A percentile compares a stretch with the other conserved stretches of the same genome.
Evolutionary conservation across 164 flowering plant genomes (phyloP).

Genomic region (Nymphaea thermarum): DNA sequence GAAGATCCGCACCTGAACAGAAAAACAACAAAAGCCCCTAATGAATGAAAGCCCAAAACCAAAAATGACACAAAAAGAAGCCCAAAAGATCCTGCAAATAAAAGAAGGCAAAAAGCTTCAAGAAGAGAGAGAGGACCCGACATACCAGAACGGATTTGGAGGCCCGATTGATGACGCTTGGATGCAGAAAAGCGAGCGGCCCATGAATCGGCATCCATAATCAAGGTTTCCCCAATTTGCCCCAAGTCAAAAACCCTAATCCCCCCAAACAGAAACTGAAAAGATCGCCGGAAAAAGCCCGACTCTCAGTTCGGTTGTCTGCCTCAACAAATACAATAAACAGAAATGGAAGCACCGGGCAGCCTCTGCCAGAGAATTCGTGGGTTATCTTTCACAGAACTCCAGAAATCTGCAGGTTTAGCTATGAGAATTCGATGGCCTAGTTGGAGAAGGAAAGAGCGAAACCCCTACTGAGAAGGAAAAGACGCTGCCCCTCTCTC

Average conservation of each 20-base stretch:
- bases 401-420: too few species aligned
- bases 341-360: too few species aligned
- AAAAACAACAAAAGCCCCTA: conserved; percentile 2
- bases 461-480: too few species aligned
- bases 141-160: neutral
- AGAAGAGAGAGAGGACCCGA: neutral
- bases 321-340: too few species aligned
- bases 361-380: too few species aligned
- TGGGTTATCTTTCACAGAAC: too few species aligned
- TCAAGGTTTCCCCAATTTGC: neutral
- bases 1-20: conserved; percentile 31
- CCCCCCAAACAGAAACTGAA: too few species aligned
- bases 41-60: neutral
- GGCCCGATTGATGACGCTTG: neutral
- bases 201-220: neutral
- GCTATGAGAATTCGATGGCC: too few species aligned
- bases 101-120: neutral
- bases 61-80: neutral
- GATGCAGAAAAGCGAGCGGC: neutral
- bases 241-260: neutral
- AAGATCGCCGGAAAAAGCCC: too few species aligned
- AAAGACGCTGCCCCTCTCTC: too few species aligned
- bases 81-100: neutral
- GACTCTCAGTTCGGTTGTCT: too few species aligned
- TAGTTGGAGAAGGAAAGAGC: too few species aligned